These are phyloP conservation scores for Podospora comata DNA, from an alignment of 495 filamentous ascomycete genomes.

Conservation along the genomic window DNA sequence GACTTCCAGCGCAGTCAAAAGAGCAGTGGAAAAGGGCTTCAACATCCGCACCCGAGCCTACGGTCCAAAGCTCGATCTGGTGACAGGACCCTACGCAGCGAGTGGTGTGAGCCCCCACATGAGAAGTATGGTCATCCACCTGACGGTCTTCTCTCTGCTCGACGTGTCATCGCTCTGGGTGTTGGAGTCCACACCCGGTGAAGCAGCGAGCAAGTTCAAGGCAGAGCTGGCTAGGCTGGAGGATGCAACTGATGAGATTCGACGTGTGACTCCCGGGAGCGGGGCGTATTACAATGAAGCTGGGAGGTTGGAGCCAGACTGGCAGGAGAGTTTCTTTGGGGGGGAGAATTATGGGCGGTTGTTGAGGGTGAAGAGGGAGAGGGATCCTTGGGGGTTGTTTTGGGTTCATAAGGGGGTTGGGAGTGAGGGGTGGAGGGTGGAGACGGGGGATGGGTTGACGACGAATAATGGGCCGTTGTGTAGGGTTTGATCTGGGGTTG, in stretches of 20 bases:
- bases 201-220: not conserved
- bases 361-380: constrained; percentile 47
- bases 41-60: constrained; percentile 48
- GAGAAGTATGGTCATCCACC: constrained; percentile 15
- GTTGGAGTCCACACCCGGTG: not conserved
- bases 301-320: constrained; percentile 54
- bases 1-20: constrained; percentile 41
- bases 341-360: constrained; percentile 47
- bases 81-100: constrained; percentile 23
- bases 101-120: constrained; percentile 38
- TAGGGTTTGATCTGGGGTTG: constrained; percentile 5
- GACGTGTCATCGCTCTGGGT: not conserved
- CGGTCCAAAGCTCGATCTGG: constrained; percentile 33
- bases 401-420: constrained; percentile 53
- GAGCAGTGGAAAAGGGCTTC: constrained; percentile 39
- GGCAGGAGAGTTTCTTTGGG: constrained; percentile 58
- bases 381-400: constrained; percentile 53
- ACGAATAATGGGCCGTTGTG: constrained; percentile 37
- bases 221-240: constrained; percentile 11
- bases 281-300: constrained; percentile 50
- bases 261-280: constrained; percentile 29
- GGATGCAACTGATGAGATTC: constrained; percentile 13
- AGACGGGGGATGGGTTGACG: constrained; percentile 16
- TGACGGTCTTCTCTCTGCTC: not conserved
- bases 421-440: constrained; percentile 47